Conservation (phyloP, 768 basidiomycete species). For the Russula sp. region DNA sequence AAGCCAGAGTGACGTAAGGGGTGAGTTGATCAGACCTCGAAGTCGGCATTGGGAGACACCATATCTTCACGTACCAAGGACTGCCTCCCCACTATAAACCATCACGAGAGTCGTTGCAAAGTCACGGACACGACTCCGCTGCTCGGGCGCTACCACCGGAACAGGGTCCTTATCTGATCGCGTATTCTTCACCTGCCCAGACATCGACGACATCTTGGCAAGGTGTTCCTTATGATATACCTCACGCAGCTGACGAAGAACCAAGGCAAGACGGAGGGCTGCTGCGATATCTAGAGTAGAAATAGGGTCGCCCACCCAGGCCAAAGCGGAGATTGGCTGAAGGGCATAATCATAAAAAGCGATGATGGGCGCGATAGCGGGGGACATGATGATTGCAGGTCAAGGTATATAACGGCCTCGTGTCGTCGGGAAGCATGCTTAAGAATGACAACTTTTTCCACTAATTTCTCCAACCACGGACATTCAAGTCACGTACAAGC, state of each 20-base stretch:
- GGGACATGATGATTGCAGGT: slow-evolving; percentile 9
- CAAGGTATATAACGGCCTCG: no score
- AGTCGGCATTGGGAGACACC: background rate
- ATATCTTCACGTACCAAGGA: slow-evolving; percentile 15
- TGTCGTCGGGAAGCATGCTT: no score
- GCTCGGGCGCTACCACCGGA: background rate
- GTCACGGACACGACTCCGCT: slow-evolving; percentile 17
- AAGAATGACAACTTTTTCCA: no score
- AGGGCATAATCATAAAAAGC: slow-evolving; percentile 19
- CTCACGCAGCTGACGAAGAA: slow-evolving; percentile 20
- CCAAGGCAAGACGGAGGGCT: slow-evolving; percentile 18
- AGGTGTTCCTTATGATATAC: slow-evolving; percentile 2
- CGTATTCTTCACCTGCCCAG: background rate
- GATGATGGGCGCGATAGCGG: slow-evolving; percentile 12
- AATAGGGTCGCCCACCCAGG: slow-evolving; percentile 15
- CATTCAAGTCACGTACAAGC: background rate
- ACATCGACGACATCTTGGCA: background rate
- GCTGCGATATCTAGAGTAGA: slow-evolving; percentile 17
- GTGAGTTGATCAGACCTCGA: background rate
- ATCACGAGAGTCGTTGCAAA: slow-evolving; percentile 17
- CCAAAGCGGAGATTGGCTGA: slow-evolving; percentile 14
- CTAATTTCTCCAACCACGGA: no score
- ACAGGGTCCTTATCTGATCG: background rate
- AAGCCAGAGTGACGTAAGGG: background rate
- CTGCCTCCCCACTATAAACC: slow-evolving; percentile 22